A percentile compares a stretch with the other conserved stretches of the same genome.
These are phyloP conservation scores for Globisporangium nodosum DNA, from an alignment of 352 stramenopile species.

Conservation along the genomic window DNA sequence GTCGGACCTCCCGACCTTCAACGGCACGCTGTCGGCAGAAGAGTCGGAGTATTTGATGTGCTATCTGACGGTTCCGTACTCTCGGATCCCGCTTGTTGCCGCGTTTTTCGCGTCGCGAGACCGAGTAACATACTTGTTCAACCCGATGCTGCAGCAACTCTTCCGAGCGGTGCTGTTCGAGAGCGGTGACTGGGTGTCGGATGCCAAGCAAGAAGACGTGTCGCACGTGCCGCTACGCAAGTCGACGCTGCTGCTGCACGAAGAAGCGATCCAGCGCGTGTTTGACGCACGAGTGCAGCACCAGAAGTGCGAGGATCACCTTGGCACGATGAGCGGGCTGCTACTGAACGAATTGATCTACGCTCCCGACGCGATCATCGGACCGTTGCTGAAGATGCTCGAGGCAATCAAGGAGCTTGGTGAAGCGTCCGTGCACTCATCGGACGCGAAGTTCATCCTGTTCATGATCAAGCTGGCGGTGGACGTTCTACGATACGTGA, in stretches of 20 bases:
- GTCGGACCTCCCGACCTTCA: slow-evolving; percentile 94
- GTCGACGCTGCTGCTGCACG: slow-evolving; percentile 71
- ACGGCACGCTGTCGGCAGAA: slow-evolving; percentile 92
- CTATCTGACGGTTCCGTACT: slow-evolving; percentile 98
- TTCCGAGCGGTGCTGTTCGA: slow-evolving; percentile 89
- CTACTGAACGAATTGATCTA: slow-evolving; percentile 98
- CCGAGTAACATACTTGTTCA: slow-evolving; percentile 87
- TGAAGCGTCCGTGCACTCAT: slow-evolving; percentile 76
- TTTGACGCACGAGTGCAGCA: slow-evolving; percentile 71
- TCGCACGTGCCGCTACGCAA: slow-evolving; percentile 76
- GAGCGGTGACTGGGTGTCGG: slow-evolving; percentile 76
- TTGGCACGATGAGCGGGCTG: slow-evolving; percentile 95
- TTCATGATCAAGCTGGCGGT: slow-evolving; percentile 86
- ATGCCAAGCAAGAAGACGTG: slow-evolving; percentile 58
- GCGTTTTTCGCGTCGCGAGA: slow-evolving; percentile 96
- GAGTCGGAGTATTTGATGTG: slow-evolving; percentile 97
- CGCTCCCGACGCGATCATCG: slow-evolving; percentile 86
- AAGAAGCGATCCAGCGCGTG: slow-evolving; percentile 71
- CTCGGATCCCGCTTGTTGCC: slow-evolving; percentile 95
- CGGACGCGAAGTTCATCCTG: slow-evolving; percentile 79
- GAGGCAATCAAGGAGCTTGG: slow-evolving; percentile 75
- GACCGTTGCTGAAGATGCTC: slow-evolving; percentile 77
- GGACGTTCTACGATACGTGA: slow-evolving; percentile 75
- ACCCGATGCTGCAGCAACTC: slow-evolving; percentile 72
- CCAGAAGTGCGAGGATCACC: slow-evolving; percentile 80